Evolutionary conservation across 306 rosid genomes (phyloP), one percentile per base, ranked within the genome.

Genomic region (Lablab purpureus): DNA sequence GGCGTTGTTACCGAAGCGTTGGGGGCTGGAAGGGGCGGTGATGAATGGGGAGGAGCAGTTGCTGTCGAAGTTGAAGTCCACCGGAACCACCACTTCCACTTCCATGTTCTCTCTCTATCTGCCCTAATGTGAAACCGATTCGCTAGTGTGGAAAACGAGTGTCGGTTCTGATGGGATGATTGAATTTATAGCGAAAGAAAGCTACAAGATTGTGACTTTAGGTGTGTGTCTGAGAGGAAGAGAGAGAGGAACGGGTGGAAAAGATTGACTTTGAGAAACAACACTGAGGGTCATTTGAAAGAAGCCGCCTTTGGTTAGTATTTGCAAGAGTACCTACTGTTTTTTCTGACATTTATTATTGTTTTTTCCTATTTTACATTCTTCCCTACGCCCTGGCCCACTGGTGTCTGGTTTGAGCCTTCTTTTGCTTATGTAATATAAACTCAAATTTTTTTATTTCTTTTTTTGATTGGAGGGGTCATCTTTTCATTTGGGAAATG

Each of bases 21-120:
- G 93, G 28, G 98, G 99, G 51, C 96, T 90, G 2, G 99, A 93
- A 43, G 99, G 98, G 10, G 99, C 99, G 0, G 98, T 93, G 32
- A 91, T 85, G 89, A 93, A 95, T 0, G 98, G 97, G 11, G 99
- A 90, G 52, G 99, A 95, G 54, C 85, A 85, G 59, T 81, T 80
- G 81, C 97, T 91, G 76, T 93, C 91, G 83, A 90, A 93, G 89
- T 89, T 88, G 91, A 93, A 89, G 59, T 88, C 96, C 10, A 7
- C 60, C 14, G 84, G 87, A 9, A 80, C 64, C 7, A 65, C 76
- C 51, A 87, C 74, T 70, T 81, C 85, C 79, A 87, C 64, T 62
- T 87, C 80, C 86, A 84, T 63, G 60, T 10, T 9, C 12, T 43
- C 49, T 43, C 5, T 43, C 5, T 9, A 6, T 22, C 30, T 32